Conservation (phyloP, 805 yeast genomes). For the Maudiozyma barnettii region DNA sequence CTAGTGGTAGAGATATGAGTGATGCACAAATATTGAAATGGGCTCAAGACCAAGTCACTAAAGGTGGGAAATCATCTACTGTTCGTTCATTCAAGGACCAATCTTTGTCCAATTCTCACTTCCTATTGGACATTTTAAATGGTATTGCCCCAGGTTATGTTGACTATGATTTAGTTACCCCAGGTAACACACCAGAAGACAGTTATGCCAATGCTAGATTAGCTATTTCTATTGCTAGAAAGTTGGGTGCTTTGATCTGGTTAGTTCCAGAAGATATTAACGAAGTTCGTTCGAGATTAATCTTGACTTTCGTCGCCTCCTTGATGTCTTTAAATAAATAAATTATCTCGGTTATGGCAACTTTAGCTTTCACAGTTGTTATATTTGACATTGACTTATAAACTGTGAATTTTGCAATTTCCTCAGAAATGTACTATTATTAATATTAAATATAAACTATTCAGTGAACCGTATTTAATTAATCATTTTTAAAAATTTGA, state of each 20-base stretch:
- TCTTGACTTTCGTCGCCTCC: slow-evolving; percentile 90
- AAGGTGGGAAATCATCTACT: slow-evolving; percentile 69
- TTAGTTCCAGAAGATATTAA: slow-evolving; percentile 98
- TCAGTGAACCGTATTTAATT: background rate
- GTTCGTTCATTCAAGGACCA: slow-evolving; percentile 83
- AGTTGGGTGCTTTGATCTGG: slow-evolving; percentile 96
- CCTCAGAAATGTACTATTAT: background rate
- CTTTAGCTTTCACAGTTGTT: background rate
- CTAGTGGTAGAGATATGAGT: slow-evolving; percentile 64
- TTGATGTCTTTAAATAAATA: slow-evolving; percentile 56
- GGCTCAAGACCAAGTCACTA: slow-evolving; percentile 80
- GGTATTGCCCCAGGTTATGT: slow-evolving; percentile 97
- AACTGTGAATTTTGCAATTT: background rate
- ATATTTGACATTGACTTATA: background rate
- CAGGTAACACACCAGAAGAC: slow-evolving; percentile 75
- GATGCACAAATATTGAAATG: slow-evolving; percentile 85
- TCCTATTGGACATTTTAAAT: slow-evolving; percentile 78
- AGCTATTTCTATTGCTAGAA: slow-evolving; percentile 97
- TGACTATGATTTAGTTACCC: slow-evolving; percentile 82
- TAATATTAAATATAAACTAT: background rate
- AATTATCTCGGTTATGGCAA: background rate
- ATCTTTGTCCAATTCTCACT: slow-evolving; percentile 65
- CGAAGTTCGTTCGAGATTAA: slow-evolving; percentile 89
- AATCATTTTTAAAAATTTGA: no score
- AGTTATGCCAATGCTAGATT: slow-evolving; percentile 88